Evolutionary conservation across 495 filamentous ascomycete genomes (phyloP).

Genomic region (Oleoguttula mirabilis): DNA sequence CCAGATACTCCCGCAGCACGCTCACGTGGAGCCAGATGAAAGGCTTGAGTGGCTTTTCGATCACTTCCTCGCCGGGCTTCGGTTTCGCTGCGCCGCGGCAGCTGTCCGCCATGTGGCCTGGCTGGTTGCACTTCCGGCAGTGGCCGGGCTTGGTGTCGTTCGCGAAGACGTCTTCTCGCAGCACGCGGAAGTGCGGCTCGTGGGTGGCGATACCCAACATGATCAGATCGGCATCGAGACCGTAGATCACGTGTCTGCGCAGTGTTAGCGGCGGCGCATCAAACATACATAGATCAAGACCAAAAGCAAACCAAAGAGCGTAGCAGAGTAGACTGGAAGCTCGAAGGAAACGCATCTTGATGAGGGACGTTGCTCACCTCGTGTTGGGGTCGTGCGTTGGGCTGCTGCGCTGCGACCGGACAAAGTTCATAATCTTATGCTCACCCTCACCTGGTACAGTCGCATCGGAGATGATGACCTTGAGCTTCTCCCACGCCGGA

Average conservation of each 20-base stretch:
- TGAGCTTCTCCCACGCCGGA: constrained; percentile 88
- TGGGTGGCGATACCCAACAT: constrained; percentile 97
- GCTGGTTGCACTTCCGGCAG: constrained; percentile 80
- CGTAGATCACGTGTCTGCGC: constrained; percentile 21
- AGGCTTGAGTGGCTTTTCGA: constrained; percentile 55
- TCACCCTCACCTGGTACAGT: constrained; percentile 96
- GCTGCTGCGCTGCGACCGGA: constrained; percentile 81
- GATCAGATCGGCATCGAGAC: constrained; percentile 82
- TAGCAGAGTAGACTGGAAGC: not conserved
- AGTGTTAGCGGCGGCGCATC: constrained; percentile 5
- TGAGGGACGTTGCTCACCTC: constrained; percentile 82
- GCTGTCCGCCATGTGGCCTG: constrained; percentile 72
- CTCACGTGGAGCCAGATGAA: constrained; percentile 98
- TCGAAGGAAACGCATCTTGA: too few species aligned
- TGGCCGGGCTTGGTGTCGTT: constrained; percentile 68
- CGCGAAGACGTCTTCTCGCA: constrained; percentile 94
- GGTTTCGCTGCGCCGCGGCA: constrained; percentile 75
- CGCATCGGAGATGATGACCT: constrained; percentile 96
- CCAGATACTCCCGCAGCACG: constrained; percentile 84
- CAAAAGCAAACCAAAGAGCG: constrained; percentile 1
- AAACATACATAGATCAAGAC: constrained; percentile 3
- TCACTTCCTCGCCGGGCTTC: constrained; percentile 63
- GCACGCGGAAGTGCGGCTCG: constrained; percentile 91
- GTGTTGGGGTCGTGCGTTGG: constrained; percentile 94
- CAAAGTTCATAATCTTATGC: constrained; percentile 99